Percentiles rank a stretch among this genome's conserved stretches.
These are phyloP conservation scores for Ophiostoma fasciatum DNA, from an alignment of 2,329 filamentous ascomycete genomes.

Conservation along the genomic window DNA sequence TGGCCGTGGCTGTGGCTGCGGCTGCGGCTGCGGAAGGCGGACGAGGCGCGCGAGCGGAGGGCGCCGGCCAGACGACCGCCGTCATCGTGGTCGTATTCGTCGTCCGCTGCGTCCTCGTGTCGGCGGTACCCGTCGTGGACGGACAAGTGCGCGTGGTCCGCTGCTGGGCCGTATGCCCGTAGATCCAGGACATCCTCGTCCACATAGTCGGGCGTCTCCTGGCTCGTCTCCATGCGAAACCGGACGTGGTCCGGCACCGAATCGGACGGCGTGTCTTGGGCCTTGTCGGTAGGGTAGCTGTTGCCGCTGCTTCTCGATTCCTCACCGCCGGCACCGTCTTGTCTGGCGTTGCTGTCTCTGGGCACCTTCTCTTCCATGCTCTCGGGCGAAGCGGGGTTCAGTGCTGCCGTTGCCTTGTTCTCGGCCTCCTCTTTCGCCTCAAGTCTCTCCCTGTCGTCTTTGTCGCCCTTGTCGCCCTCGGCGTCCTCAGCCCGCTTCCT, in stretches of 20 bases:
- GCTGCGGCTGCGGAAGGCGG: no score
- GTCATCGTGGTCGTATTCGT: background rate
- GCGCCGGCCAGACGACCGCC: conserved; percentile 9
- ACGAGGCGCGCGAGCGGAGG: background rate
- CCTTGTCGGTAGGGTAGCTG: background rate
- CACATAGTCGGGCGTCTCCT: no score
- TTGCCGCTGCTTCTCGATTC: background rate
- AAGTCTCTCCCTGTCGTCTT: no score
- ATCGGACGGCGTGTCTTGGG: background rate
- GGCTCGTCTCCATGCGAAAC: no score
- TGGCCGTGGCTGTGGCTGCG: no score
- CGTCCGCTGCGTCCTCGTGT: background rate
- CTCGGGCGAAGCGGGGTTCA: no score
- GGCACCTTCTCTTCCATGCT: no score
- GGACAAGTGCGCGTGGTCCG: background rate
- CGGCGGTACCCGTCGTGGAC: background rate
- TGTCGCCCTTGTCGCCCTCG: conserved; percentile 18
- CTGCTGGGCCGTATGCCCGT: no score
- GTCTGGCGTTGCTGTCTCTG: conserved; percentile 3
- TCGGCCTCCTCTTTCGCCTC: conserved; percentile 17
- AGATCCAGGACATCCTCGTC: no score
- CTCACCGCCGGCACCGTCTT: conserved; percentile 7
- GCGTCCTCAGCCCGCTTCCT: conserved; percentile 8
- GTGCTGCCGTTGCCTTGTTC: no score
- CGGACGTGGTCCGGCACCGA: no score